phyloP scores from a whole-genome alignment of 495 filamentous ascomycete genomes.

The Hypoxylon lenormandii region DNA sequence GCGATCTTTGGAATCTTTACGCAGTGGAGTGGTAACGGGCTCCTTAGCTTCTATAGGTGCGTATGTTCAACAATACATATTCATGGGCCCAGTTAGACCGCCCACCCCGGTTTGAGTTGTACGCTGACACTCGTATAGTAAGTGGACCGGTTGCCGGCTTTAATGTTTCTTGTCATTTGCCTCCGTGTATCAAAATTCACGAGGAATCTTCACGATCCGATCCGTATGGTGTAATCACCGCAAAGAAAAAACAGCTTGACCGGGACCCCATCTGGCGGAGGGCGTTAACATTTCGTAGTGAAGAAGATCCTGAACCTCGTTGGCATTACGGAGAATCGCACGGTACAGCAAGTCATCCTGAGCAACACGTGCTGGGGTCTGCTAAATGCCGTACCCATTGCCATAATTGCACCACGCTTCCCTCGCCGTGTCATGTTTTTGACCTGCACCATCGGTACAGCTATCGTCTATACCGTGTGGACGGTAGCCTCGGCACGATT shows the following conservation, averaged over 20 bases:
- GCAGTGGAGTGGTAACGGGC: slow-evolving; percentile 67
- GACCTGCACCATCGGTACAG: slow-evolving; percentile 62
- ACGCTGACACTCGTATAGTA: slow-evolving; percentile 27
- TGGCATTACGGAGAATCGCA: slow-evolving; percentile 57
- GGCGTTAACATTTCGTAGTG: slow-evolving; percentile 43
- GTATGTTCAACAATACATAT: neutral
- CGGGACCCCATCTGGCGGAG: neutral
- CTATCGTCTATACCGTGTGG: slow-evolving; percentile 67
- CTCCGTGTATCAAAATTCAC: no score
- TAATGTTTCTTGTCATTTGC: no score
- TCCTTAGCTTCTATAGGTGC: slow-evolving; percentile 59
- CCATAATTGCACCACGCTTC: slow-evolving; percentile 63
- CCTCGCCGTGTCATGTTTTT: slow-evolving; percentile 66
- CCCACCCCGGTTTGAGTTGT: no score
- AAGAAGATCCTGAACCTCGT: slow-evolving; percentile 61
- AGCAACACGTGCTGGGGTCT: slow-evolving; percentile 67
- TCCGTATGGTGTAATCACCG: neutral
- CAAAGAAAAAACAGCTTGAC: neutral
- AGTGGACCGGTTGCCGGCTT: slow-evolving; percentile 36
- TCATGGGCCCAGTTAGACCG: no score
- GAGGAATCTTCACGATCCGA: no score
- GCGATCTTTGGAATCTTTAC: slow-evolving; percentile 57
- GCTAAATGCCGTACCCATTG: slow-evolving; percentile 63
- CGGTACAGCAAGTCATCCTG: slow-evolving; percentile 65
- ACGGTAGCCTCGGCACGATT: slow-evolving; percentile 66